A percentile compares a stretch with the other conserved stretches of the same genome.
Conservation (phyloP, 1,139 yeast genomes). For the Lodderomyces theae region DNA sequence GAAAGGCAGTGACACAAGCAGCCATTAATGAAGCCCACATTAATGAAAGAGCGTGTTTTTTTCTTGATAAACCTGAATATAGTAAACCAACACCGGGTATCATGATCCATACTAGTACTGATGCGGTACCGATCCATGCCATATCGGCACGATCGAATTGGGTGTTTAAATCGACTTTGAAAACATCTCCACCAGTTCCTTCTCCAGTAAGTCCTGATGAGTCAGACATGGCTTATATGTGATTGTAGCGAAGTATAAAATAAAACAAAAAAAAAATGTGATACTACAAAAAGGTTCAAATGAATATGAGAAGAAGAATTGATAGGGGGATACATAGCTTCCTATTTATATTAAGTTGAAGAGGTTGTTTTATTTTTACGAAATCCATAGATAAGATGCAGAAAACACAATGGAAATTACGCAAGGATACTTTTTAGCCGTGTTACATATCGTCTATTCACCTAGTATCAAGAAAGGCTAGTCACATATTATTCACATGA, state of each 20-base stretch:
- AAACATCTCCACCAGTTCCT: slow-evolving; percentile 79
- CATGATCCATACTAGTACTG: slow-evolving; percentile 87
- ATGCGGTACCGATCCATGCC: slow-evolving; percentile 83
- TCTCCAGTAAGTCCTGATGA: slow-evolving; percentile 40
- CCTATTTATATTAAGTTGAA: background rate
- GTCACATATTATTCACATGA: background rate
- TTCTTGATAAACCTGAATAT: slow-evolving; percentile 88
- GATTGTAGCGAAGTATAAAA: no score
- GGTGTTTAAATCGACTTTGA: slow-evolving; percentile 68
- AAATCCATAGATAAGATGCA: background rate
- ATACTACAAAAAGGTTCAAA: no score
- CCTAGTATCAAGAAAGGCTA: no score
- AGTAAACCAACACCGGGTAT: slow-evolving; percentile 90
- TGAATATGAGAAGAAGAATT: no score
- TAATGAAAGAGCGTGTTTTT: slow-evolving; percentile 85
- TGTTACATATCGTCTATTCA: background rate
- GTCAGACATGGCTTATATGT: slow-evolving; percentile 4
- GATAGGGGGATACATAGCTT: background rate
- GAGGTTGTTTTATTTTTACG: no score
- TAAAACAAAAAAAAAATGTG: no score
- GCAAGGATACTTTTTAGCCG: background rate
- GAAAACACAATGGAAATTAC: background rate
- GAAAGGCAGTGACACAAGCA: slow-evolving; percentile 74
- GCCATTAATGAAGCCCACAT: slow-evolving; percentile 96
- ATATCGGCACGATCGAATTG: slow-evolving; percentile 74